Conservation (phyloP, 2,329 filamentous ascomycete genomes). For the Claviceps citrina region DNA sequence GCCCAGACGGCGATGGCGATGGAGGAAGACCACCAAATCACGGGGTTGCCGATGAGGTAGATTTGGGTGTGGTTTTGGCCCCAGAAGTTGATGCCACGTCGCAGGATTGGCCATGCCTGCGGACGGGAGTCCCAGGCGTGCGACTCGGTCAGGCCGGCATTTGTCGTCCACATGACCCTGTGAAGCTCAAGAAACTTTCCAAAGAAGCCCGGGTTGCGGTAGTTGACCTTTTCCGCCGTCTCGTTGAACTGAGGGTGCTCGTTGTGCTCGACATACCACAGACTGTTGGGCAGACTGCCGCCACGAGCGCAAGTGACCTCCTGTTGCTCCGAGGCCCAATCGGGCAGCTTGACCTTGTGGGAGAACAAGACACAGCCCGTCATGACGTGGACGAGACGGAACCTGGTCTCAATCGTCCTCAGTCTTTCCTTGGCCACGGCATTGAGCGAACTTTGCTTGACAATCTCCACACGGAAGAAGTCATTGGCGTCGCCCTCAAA, state of each 20-base stretch:
- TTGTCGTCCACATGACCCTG: constrained; percentile 97
- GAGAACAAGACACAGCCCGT: constrained; percentile 92
- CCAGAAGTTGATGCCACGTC: constrained; percentile 98
- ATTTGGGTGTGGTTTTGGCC: constrained; percentile 86
- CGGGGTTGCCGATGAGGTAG: constrained; percentile 86
- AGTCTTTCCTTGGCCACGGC: constrained; percentile 67
- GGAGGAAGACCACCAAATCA: constrained; percentile 88
- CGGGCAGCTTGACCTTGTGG: constrained; percentile 95
- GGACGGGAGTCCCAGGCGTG: constrained; percentile 97
- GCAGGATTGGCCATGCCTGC: constrained; percentile 78
- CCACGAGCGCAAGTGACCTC: constrained; percentile 94
- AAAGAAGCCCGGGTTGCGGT: constrained; percentile 84
- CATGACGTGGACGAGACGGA: constrained; percentile 90
- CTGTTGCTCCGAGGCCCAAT: constrained; percentile 96
- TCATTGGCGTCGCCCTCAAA: constrained; percentile 97
- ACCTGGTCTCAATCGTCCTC: constrained; percentile 92
- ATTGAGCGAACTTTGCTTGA: constrained; percentile 74
- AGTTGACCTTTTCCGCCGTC: constrained; percentile 86
- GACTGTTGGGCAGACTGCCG: constrained; percentile 83
- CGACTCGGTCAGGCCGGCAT: constrained; percentile 87
- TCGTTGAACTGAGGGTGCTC: constrained; percentile 61
- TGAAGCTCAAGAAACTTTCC: constrained; percentile 97
- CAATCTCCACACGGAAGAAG: constrained; percentile 84
- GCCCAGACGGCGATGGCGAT: constrained; percentile 61
- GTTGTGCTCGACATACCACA: constrained; percentile 95